phyloP scores from a whole-genome alignment of 345 rosid genomes.

The Clausena lansium region DNA sequence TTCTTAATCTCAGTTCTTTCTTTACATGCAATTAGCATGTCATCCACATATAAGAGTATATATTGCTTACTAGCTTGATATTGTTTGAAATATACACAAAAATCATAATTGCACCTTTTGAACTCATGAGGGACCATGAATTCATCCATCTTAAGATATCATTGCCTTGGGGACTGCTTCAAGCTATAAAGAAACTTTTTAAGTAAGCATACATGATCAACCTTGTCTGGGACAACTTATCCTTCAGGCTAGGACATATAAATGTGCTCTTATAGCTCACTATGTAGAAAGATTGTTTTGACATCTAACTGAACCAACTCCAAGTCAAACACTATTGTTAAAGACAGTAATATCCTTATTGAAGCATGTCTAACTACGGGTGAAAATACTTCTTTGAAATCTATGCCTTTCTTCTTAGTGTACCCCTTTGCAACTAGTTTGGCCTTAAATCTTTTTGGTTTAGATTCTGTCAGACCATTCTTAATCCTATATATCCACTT shows the following conservation, averaged over 20 bases:
- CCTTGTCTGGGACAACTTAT: too few relatives aligned
- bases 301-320: background rate
- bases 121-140: too few relatives aligned
- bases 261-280: accelerated
- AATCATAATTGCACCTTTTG: too few relatives aligned
- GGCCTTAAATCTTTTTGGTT: background rate
- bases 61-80: too few relatives aligned
- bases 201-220: too few relatives aligned
- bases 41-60: too few relatives aligned
- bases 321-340: background rate
- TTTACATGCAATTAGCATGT: too few relatives aligned
- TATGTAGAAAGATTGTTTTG: accelerated
- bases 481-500: background rate
- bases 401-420: background rate
- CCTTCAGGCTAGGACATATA: background rate
- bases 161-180: too few relatives aligned
- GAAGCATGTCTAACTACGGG: background rate
- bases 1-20: too few relatives aligned
- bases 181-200: too few relatives aligned
- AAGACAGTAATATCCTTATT: background rate
- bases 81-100: too few relatives aligned
- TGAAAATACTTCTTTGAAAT: background rate
- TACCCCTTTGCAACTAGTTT: background rate
- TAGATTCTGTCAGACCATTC: background rate
- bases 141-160: too few relatives aligned